Conservation (phyloP, 2,329 filamentous ascomycete genomes). For the Fusarium sp. region DNA sequence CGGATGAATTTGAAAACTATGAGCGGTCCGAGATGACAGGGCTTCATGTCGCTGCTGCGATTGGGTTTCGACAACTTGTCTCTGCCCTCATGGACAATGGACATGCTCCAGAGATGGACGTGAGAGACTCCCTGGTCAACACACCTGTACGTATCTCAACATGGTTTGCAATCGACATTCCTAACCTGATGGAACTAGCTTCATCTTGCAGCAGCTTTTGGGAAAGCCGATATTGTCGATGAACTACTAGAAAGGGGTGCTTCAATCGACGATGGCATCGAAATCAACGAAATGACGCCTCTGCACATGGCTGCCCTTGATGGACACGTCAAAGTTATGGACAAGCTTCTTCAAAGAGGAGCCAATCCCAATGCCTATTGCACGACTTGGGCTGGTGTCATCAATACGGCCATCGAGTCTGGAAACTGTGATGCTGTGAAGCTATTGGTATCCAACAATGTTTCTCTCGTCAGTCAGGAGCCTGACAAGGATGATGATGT, state of each 20-base stretch:
- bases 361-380: conserved; percentile 50
- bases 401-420: conserved; percentile 54
- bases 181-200: conserved; percentile 3
- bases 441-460: conserved; percentile 51
- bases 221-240: conserved; percentile 17
- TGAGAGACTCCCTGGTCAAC: conserved; percentile 45
- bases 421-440: conserved; percentile 53
- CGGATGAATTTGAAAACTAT: conserved; percentile 45
- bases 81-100: conserved; percentile 51
- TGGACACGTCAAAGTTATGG: conserved; percentile 53
- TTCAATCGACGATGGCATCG: conserved; percentile 43
- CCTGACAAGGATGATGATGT: background rate
- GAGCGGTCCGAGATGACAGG: conserved; percentile 46
- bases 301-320: conserved; percentile 52
- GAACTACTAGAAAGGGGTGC: conserved; percentile 27
- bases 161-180: too few relatives aligned
- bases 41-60: conserved; percentile 50
- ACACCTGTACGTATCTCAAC: conserved; percentile 46
- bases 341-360: conserved; percentile 49
- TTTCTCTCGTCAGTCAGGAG: conserved; percentile 45
- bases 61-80: conserved; percentile 53
- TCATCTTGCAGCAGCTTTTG: conserved; percentile 26
- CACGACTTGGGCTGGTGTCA: conserved; percentile 46
- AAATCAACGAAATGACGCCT: conserved; percentile 48
- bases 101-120: conserved; percentile 48